phyloP scores from a whole-genome alignment of 2,329 filamentous ascomycete genomes.

The Akanthomyces dipterigenus region DNA sequence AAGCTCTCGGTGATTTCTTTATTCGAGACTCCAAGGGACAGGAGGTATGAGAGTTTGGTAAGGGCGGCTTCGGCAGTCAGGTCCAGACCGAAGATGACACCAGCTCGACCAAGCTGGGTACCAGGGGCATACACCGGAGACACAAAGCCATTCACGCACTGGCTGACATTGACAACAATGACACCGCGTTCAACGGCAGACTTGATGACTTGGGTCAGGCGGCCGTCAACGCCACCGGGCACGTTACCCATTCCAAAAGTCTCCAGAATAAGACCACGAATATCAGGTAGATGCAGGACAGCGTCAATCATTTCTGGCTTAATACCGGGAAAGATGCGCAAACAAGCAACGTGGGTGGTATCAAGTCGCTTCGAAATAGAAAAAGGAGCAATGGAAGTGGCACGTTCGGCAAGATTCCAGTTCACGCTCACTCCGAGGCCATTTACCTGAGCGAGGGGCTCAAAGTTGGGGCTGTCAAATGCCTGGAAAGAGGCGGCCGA shows the following conservation, averaged over 20 bases:
- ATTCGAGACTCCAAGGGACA: conserved; percentile 58
- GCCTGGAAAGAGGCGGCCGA: conserved; percentile 81
- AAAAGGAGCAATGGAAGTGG: conserved; percentile 68
- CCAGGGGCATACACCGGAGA: conserved; percentile 72
- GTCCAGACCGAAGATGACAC: conserved; percentile 84
- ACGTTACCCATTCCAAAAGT: conserved; percentile 93
- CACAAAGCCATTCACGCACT: conserved; percentile 74
- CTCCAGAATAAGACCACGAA: conserved; percentile 78
- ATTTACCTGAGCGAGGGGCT: conserved; percentile 74
- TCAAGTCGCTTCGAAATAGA: conserved; percentile 67
- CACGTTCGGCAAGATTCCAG: conserved; percentile 70
- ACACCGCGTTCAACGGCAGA: conserved; percentile 73
- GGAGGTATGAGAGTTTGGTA: conserved; percentile 82
- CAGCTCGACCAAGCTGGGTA: conserved; percentile 71
- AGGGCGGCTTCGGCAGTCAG: conserved; percentile 86
- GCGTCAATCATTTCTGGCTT: conserved; percentile 89
- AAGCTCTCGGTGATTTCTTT: conserved; percentile 64
- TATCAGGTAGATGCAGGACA: conserved; percentile 66
- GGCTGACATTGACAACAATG: conserved; percentile 84
- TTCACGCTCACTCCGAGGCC: conserved; percentile 74
- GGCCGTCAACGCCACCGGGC: conserved; percentile 72
- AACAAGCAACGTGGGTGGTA: conserved; percentile 81
- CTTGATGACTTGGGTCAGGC: conserved; percentile 69
- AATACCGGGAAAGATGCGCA: conserved; percentile 88
- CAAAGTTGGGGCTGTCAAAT: conserved; percentile 81